Evolutionary conservation across 2,329 filamentous ascomycete genomes (phyloP), one percentile per base, ranked within the genome.

Genomic region (Exserohilum turcica): DNA sequence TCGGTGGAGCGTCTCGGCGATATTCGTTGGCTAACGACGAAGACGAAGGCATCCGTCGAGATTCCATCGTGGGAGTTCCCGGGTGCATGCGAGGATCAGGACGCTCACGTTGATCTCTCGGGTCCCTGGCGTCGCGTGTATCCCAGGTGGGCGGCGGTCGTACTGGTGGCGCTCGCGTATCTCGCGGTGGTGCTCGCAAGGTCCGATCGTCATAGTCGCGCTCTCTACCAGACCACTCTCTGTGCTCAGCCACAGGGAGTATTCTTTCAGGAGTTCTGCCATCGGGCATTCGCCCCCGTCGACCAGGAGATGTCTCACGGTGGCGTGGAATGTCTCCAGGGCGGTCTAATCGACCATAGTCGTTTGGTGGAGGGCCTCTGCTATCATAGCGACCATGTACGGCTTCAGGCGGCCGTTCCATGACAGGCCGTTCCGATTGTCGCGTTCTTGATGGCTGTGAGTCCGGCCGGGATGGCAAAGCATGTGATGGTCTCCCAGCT

Each of bases 381-480:
- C 50, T 61, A 29, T 76, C 74, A 18, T 75, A 70, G 43, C 73
- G 65, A 43, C 57, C 49, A 47, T 70, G 67, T 27, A 56, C 48
- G 27, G 48, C 54, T 6, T 72, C 68, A 13, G 58, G 32, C 16
- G 59, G 60, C 16, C 73, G 71, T 21, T 76, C 74, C 24, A 50
- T 49, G n/a, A 48, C 32, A n/a, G 64, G 57, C 28, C 73, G 71
- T 32, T 74, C 71, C 18, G 57, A 40, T 35, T 65, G 65, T 32
- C 72, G 66, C 16, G 57, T 40, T 19, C 77, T 77, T 0, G 79
- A 79, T 39, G 82, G 82, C 6, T 82, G 83, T 9, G 84, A 78
- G 57, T 87, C 84, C 13, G 85, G 85, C 48, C 84, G 79, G 48
- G 74, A 84, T 1, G 86, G 86, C 6, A 88, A 73, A 13, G 72